These are phyloP conservation scores for Acacia acuminata DNA, from an alignment of 306 rosid genomes.

Conservation along the genomic window DNA sequence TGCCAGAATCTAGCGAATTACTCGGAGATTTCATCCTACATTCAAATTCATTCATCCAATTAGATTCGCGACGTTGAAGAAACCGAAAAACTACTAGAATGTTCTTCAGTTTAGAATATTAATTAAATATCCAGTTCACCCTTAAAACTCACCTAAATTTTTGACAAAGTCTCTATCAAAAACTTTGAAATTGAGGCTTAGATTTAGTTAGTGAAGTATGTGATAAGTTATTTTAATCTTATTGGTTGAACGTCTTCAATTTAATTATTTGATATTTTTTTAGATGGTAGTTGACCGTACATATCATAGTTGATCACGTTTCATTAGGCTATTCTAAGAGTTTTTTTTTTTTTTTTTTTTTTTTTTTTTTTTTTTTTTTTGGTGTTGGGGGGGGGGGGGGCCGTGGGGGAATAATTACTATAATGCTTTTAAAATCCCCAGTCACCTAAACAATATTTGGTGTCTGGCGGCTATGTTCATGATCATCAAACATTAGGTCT, in stretches of 20 bases:
- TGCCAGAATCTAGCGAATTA: neutral
- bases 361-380: too few relatives aligned
- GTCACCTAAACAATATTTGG: constrained; percentile 1
- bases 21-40: neutral
- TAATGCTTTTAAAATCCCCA: constrained; percentile 6
- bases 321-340: too few relatives aligned
- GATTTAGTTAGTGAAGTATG: neutral
- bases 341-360: neutral
- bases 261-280: neutral
- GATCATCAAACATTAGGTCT: neutral
- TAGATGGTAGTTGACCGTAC: neutral
- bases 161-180: neutral
- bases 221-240: neutral
- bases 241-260: constrained; percentile 13
- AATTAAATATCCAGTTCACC: neutral
- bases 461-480: constrained; percentile 13
- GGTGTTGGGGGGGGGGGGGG: too few relatives aligned
- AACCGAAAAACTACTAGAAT: neutral
- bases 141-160: neutral
- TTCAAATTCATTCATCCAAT: neutral
- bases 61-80: neutral
- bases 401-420: neutral
- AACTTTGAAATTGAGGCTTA: neutral
- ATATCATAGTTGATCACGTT: too few relatives aligned
- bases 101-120: neutral